phyloP scores from a whole-genome alignment of 805 yeast species.

The Blastobotrys peoriensis region DNA sequence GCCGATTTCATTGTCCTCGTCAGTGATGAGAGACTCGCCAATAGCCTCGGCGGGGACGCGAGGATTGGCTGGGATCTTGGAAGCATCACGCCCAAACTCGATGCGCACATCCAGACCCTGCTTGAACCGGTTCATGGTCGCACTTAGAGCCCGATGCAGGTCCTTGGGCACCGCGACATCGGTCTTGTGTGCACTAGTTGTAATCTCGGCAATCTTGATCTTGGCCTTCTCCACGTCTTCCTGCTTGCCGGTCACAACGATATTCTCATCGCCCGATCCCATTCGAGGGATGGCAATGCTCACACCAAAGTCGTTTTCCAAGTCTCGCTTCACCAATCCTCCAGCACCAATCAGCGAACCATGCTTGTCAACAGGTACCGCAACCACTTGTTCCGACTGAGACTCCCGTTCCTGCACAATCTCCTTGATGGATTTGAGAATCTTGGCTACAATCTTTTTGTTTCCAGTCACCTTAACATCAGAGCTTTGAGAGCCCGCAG shows the following conservation, averaged over 20 bases:
- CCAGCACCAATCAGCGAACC: conserved; percentile 74
- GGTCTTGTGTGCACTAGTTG: conserved; percentile 28
- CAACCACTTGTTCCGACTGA: conserved; percentile 21
- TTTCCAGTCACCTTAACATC: conserved; percentile 69
- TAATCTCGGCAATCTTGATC: conserved; percentile 50
- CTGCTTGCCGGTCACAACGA: conserved; percentile 60
- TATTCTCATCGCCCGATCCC: conserved; percentile 35
- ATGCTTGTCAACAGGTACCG: conserved; percentile 66
- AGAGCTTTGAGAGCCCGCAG: conserved; percentile 45
- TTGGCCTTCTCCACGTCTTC: conserved; percentile 60
- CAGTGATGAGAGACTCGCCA: conserved; percentile 28
- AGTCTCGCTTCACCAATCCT: conserved; percentile 64
- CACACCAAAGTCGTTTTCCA: conserved; percentile 67
- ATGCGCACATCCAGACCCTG: conserved; percentile 51
- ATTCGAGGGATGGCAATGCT: conserved; percentile 61
- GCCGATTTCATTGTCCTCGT: conserved; percentile 32
- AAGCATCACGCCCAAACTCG: conserved; percentile 22
- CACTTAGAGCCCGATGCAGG: conserved; percentile 53
- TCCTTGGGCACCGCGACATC: conserved; percentile 52
- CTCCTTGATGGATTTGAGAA: conserved; percentile 54
- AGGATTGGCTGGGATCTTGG: conserved; percentile 37
- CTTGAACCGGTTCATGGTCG: conserved; percentile 50
- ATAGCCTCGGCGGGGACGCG: conserved; percentile 37
- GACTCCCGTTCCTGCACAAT: conserved; percentile 58
- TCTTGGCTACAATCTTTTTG: conserved; percentile 60